Evolutionary conservation across 2,329 filamentous ascomycete genomes (phyloP).

Genomic region (Byssochlamys sp.): DNA sequence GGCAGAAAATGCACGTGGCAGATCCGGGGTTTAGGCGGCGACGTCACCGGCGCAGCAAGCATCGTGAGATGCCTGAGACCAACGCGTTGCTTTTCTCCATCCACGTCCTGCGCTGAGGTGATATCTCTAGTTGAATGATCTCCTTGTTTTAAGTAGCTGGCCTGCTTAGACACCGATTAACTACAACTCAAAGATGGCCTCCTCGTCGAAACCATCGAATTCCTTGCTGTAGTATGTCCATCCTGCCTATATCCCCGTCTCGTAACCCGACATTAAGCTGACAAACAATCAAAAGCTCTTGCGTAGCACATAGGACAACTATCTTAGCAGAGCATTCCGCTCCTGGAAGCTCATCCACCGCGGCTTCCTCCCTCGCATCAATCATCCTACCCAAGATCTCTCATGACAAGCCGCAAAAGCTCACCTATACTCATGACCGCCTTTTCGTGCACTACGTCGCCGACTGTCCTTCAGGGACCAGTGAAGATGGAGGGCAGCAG

Average conservation of each 20-base stretch:
- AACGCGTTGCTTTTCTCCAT: background rate
- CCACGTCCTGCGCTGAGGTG: background rate
- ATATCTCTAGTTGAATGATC: background rate
- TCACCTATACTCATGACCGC: conserved; percentile 85
- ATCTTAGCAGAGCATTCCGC: conserved; percentile 90
- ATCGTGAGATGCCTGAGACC: background rate
- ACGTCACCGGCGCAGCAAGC: conserved; percentile 13
- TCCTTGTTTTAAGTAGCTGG: background rate
- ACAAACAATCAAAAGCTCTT: conserved; percentile 52
- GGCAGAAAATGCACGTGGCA: conserved; percentile 8
- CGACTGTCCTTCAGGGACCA: conserved; percentile 62
- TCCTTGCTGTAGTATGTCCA: conserved; percentile 62
- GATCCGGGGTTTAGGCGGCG: conserved; percentile 9
- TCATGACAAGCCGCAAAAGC: conserved; percentile 69
- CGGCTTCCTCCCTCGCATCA: conserved; percentile 79
- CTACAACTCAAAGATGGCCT: conserved; percentile 50
- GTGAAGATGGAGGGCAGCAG: conserved; percentile 18
- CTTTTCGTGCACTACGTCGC: conserved; percentile 95
- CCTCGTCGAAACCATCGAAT: conserved; percentile 56
- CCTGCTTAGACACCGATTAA: background rate
- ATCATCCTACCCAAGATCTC: conserved; percentile 91
- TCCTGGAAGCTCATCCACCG: conserved; percentile 70
- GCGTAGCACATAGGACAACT: conserved; percentile 85
- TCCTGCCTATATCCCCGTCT: background rate
- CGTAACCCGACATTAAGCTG: conserved; percentile 3